Evolutionary conservation across 2,329 filamentous ascomycete species (phyloP).

Genomic region (Zelopaecilomyces penicillatus): DNA sequence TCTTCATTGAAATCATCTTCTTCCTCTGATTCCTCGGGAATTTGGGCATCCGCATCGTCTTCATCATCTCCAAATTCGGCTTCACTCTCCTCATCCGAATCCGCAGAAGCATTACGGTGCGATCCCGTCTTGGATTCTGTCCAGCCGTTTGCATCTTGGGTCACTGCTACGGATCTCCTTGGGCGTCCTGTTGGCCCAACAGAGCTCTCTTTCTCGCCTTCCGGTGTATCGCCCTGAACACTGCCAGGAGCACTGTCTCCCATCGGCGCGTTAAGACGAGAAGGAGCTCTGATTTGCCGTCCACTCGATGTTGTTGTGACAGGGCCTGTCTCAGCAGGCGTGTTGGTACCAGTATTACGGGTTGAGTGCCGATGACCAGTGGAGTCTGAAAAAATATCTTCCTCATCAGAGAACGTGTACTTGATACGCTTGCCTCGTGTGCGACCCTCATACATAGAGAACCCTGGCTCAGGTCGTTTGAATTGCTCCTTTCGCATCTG

Average conservation of each 20-base stretch:
- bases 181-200: conserved; percentile 40
- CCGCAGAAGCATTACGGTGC: conserved; percentile 38
- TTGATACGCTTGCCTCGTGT: conserved; percentile 93
- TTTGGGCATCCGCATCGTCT: conserved; percentile 59
- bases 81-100: conserved; percentile 57
- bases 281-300: conserved; percentile 67
- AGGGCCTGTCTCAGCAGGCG: conserved; percentile 58
- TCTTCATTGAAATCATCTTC: conserved; percentile 52
- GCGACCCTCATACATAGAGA: conserved; percentile 90
- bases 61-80: conserved; percentile 71
- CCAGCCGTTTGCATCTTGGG: conserved; percentile 45
- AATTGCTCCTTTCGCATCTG: conserved; percentile 80
- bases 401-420: conserved; percentile 91
- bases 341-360: conserved; percentile 65
- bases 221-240: conserved; percentile 36
- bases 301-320: conserved; percentile 81
- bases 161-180: conserved; percentile 40
- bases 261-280: conserved; percentile 55
- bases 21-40: conserved; percentile 52
- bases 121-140: conserved; percentile 23
- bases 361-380: conserved; percentile 55
- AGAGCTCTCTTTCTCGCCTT: conserved; percentile 30
- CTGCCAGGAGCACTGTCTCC: conserved; percentile 39
- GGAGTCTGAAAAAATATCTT: conserved; percentile 63
- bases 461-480: conserved; percentile 76